These are phyloP conservation scores for Populus hybrid DNA, from an alignment of 441 rosid species.

Conservation along the genomic window DNA sequence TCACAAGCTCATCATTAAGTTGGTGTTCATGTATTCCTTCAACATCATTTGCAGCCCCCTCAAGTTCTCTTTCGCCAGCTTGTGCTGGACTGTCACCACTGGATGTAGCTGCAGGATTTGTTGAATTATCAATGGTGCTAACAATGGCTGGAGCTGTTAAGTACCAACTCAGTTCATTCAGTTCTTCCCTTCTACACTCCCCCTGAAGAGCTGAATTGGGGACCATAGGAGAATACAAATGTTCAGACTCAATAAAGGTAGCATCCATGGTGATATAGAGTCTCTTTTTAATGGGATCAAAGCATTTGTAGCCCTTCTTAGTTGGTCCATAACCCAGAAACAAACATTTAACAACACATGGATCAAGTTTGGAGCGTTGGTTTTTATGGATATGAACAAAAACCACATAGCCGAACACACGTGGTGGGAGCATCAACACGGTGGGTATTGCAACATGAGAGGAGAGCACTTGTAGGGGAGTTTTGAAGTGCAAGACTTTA, in stretches of 20 bases:
- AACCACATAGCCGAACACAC: neutral
- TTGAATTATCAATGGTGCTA: too few relatives aligned
- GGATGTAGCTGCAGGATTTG: too few relatives aligned
- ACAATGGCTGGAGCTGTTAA: too few relatives aligned
- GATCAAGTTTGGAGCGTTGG: neutral
- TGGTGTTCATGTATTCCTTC: too few relatives aligned
- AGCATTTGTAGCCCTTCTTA: neutral
- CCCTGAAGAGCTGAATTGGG: neutral
- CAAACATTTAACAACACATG: neutral
- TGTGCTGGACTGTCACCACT: too few relatives aligned
- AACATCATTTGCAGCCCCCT: too few relatives aligned
- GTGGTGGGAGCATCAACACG: neutral
- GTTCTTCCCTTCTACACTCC: neutral
- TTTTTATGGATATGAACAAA: neutral
- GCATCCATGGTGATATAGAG: neutral
- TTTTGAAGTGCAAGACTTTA: neutral
- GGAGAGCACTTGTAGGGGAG: neutral
- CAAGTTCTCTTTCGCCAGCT: too few relatives aligned
- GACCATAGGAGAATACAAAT: too few relatives aligned
- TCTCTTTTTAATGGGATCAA: neutral
- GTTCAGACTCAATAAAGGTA: neutral
- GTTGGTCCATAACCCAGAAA: neutral
- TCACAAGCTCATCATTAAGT: too few relatives aligned
- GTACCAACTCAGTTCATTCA: neutral
- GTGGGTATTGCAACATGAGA: neutral